Conservation (phyloP, 192 early-diverging fungal genomes). For the Thamnidium elegans region DNA sequence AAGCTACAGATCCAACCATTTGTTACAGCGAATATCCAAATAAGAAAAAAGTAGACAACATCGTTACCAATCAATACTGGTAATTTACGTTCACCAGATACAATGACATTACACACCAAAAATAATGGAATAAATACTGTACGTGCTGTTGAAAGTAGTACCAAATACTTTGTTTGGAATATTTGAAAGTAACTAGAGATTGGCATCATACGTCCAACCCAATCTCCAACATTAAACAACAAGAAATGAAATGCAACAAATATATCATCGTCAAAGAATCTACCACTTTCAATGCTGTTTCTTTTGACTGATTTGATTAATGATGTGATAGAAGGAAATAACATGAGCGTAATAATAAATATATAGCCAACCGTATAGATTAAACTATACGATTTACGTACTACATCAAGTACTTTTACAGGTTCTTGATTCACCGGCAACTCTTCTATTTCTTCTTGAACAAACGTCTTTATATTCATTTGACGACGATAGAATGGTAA, state of each 20-base stretch:
- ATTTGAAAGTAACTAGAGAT: constrained; percentile 48
- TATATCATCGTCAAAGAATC: constrained; percentile 45
- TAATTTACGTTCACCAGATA: constrained; percentile 13
- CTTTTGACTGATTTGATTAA: constrained; percentile 51
- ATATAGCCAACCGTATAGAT: constrained; percentile 53
- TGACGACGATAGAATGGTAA: constrained; percentile 42
- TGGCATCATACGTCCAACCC: constrained; percentile 57
- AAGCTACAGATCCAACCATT: constrained; percentile 66
- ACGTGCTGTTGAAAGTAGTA: constrained; percentile 47
- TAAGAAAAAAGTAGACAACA: constrained; percentile 47
- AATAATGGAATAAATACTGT: constrained; percentile 66
- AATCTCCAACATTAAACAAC: constrained; percentile 70
- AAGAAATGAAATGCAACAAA: constrained; percentile 76
- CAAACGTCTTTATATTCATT: constrained; percentile 10
- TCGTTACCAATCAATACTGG: constrained; percentile 45
- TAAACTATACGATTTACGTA: constrained; percentile 31
- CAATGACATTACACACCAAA: constrained; percentile 33
- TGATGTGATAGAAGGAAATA: constrained; percentile 75
- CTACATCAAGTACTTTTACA: neutral
- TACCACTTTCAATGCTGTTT: neutral
- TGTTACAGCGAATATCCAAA: constrained; percentile 60
- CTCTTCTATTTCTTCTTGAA: neutral
- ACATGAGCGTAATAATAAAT: constrained; percentile 64
- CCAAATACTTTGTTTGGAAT: constrained; percentile 42
- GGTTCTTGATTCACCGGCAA: neutral